phyloP scores from a whole-genome alignment of 2,329 filamentous ascomycete species.

The Phyllosticta paracitricarpa region DNA sequence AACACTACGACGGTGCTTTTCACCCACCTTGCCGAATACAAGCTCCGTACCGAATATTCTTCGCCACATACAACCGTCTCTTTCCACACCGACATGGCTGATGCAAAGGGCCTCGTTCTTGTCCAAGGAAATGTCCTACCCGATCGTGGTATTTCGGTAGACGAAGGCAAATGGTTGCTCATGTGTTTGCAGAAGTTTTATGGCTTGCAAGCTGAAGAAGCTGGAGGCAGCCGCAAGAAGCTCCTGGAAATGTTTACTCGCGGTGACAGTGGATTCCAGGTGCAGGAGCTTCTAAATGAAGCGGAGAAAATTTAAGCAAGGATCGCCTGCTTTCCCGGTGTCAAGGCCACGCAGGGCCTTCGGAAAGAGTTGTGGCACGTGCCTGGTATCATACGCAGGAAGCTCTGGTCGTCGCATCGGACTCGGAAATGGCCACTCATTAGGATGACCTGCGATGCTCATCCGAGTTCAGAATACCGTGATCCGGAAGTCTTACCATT shows the following conservation, averaged over 20 bases:
- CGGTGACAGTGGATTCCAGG: conserved; percentile 68
- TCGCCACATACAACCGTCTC: conserved; percentile 90
- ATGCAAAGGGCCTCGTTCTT: conserved; percentile 67
- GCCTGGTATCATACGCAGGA: not conserved
- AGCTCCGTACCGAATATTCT: conserved; percentile 78
- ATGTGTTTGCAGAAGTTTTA: conserved; percentile 96
- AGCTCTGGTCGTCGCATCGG: too few relatives aligned
- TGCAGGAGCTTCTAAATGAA: conserved; percentile 81
- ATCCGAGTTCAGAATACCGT: too few relatives aligned
- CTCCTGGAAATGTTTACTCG: conserved; percentile 72
- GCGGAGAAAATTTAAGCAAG: conserved; percentile 57
- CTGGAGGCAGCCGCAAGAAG: conserved; percentile 44
- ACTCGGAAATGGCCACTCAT: too few relatives aligned
- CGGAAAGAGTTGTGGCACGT: not conserved
- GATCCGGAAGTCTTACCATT: too few relatives aligned
- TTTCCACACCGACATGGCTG: conserved; percentile 73
- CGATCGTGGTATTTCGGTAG: conserved; percentile 62
- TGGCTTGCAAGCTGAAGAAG: conserved; percentile 48
- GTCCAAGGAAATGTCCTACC: conserved; percentile 75
- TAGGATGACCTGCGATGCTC: too few relatives aligned
- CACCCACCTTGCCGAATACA: conserved; percentile 88
- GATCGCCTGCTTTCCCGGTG: not conserved
- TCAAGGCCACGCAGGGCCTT: not conserved
- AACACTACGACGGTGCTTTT: conserved; percentile 61
- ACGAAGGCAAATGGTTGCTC: conserved; percentile 81